Evolutionary conservation across 805 yeast species (phyloP).

Genomic region (Nematodospora valgi): DNA sequence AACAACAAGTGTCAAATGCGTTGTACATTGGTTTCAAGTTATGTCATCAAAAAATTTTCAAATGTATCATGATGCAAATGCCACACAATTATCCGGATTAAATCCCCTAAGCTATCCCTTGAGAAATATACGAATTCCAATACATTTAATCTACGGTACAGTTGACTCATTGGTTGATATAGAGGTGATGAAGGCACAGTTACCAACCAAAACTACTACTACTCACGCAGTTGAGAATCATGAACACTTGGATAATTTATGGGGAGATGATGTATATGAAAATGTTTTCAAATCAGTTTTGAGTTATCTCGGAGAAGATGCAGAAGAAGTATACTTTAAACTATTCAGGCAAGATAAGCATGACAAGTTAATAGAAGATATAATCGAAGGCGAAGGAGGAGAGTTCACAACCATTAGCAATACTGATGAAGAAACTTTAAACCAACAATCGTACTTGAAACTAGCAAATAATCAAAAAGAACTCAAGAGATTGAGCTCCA

Average conservation of each 20-base stretch:
- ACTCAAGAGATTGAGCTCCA: conserved; percentile 1
- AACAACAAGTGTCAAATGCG: conserved; percentile 85
- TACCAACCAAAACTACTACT: conserved; percentile 53
- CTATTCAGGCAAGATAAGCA: conserved; percentile 3
- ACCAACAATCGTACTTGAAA: conserved; percentile 11
- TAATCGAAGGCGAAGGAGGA: conserved; percentile 1
- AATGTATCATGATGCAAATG: conserved; percentile 70
- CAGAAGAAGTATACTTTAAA: conserved; percentile 6
- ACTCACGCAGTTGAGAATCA: conserved; percentile 61
- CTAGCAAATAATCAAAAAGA: conserved; percentile 2
- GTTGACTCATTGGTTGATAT: conserved; percentile 85
- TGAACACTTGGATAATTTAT: conserved; percentile 86
- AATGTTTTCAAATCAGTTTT: conserved; percentile 34
- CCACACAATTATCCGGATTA: conserved; percentile 18
- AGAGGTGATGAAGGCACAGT: conserved; percentile 61
- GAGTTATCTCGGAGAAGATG: conserved; percentile 15
- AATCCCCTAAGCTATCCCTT: conserved; percentile 39
- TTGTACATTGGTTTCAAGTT: conserved; percentile 96
- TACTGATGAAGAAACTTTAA: conserved; percentile 6
- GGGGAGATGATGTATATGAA: conserved; percentile 67
- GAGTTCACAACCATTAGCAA: not conserved
- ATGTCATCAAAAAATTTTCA: conserved; percentile 75
- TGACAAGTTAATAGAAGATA: conserved; percentile 9
- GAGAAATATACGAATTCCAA: conserved; percentile 52
- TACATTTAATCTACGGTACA: conserved; percentile 75